Base-by-base conservation (phyloP, 805 yeast species). In the Priceomyces carsonii region DNA sequence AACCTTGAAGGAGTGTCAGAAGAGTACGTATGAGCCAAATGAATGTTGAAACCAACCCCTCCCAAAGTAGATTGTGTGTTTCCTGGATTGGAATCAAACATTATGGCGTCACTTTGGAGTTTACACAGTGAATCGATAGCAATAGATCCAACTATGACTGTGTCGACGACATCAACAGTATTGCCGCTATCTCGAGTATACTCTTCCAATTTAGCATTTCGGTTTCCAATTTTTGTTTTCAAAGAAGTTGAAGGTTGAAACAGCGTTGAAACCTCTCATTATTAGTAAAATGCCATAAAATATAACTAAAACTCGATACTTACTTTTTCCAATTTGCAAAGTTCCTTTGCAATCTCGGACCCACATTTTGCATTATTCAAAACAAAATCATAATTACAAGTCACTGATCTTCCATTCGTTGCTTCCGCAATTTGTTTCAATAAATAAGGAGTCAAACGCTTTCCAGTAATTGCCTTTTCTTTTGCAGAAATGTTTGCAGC, bases 31-130 rank as follows among this genome's bases (percentile, higher is more conserved):
- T 83, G 66, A 0, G 93, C 91, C n/a, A 75, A 50, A 0, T 86
- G 80, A 10, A 88, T 80, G 48, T 89, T 88, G 54, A 75, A 80
- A 0, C 88, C 96, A 2, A 88, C 95, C 1, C 96, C 96, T 1
- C 96, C 96, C 6, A 86, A 54, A 0, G 82, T 67, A 2, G 80
- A 69, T 1, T 57, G 48, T 5, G 77, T 69, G 0, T 48, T 52
- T 0, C 93, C 89, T 0, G 93, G 93, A 44, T 84, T 84, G 2
- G 95, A 87, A 39, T 91, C 91, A 8, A 63, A 58, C 47, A 71
- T 48, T 9, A 42, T 47, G 12, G 50, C 35, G 0, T 35, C 33
- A 0, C 42, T 23, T 1, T 55, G 45, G 5, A 82, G 49, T 9
- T 69, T 67, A 43, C 86, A 77, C 4, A 82, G 76, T 0, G 85